Percentiles rank a stretch among this genome's conserved stretches.
phyloP scores from a whole-genome alignment of 2,329 filamentous ascomycete species.

The Phaeomoniella chlamydospora region DNA sequence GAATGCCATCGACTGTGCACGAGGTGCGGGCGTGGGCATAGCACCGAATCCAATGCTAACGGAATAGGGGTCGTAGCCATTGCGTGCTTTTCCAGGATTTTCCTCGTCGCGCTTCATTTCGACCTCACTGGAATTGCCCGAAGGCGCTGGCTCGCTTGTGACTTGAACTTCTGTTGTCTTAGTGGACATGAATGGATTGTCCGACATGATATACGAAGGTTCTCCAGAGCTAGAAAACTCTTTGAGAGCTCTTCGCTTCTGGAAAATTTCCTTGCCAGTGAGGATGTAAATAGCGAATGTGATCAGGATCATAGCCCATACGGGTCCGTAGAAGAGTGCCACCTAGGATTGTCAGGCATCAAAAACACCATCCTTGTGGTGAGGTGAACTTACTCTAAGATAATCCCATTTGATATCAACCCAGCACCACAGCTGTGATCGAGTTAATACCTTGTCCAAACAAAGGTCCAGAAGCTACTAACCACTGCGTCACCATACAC shows the following conservation, averaged over 20 bases:
- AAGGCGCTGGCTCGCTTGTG: conserved; percentile 33
- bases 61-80: conserved; percentile 14
- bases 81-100: not conserved
- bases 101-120: conserved; percentile 2
- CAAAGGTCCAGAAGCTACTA: conserved; percentile 11
- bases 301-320: conserved; percentile 25
- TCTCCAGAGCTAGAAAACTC: conserved; percentile 10
- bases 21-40: not conserved
- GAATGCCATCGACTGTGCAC: not conserved
- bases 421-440: conserved; percentile 70
- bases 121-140: conserved; percentile 2
- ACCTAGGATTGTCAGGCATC: conserved; percentile 25
- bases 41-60: conserved; percentile 16
- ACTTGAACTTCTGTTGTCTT: conserved; percentile 54
- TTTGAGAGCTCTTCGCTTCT: conserved; percentile 45
- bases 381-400: conserved; percentile 37
- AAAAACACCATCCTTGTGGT: not conserved
- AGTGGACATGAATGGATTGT: conserved; percentile 32
- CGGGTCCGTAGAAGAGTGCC: conserved; percentile 50
- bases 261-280: conserved; percentile 21
- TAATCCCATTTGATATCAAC: conserved; percentile 51
- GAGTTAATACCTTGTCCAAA: not conserved
- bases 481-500: conserved; percentile 61
- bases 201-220: conserved; percentile 10
- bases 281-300: conserved; percentile 25